Base-by-base conservation (phyloP, 257 asterid species). In the Ligustrum vulgare region DNA sequence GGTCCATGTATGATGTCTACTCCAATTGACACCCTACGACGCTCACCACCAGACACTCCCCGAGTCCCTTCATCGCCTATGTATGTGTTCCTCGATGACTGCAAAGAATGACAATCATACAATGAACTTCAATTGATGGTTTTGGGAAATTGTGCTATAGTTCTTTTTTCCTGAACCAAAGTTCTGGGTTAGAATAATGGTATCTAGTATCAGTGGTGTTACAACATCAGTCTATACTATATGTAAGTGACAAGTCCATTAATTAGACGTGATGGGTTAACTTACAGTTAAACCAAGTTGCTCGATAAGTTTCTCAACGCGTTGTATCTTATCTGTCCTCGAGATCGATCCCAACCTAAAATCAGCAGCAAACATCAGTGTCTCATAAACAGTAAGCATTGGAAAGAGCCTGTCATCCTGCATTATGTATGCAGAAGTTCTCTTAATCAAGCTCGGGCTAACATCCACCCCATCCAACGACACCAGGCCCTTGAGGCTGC, bases 1-100 rank as follows among this genome's bases (percentile, higher is more conserved):
- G 98, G 98, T 22, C 94, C 97, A 56, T 93, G 98, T 71, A 93
- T 93, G 74, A 93, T 91, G 84, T 93, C 97, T 2, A 87, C 91
- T 20, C 97, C 97, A 8, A 93, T 93, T 10, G 98, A 87, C 6
- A 93, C 98, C 75, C 98, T 82, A 0, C 96, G 88, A 0, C 98
- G 94, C 83, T 93, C 98, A 4, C 98, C 98, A 1, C 98, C 94
- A 0, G 98, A 93, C 8, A 93, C 89, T 37, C 98, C 98, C 16
- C 97, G 81, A 2, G 89, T 89, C 70, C 98, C 98, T 82, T 91
- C 98, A 31, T 93, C 97, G 23, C 97, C 98, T 43, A 93, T 93
- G 85, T 89, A 91, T 10, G 98, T 93, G 79, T 89, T 91, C 84
- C 89, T 78, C 4, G 97, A 58, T 4, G 94, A 80, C 98, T 93